These are phyloP conservation scores for Haberlea rhodopensis DNA, from an alignment of 257 asterid species.

Conservation along the genomic window DNA sequence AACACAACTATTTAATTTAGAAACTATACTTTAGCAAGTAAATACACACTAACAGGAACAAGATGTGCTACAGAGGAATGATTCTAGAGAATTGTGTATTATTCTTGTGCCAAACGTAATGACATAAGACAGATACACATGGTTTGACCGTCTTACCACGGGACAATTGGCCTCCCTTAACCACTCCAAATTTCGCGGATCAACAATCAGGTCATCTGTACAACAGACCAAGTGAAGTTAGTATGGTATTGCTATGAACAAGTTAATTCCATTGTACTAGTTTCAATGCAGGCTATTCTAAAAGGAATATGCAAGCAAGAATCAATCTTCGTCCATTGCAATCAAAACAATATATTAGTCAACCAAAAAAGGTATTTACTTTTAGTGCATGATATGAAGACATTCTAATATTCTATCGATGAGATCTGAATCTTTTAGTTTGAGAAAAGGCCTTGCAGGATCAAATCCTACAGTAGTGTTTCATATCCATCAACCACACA, in stretches of 20 bases:
- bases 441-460: neutral
- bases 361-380: neutral
- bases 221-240: slow-evolving; percentile 14
- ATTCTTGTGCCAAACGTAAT: slow-evolving; percentile 15
- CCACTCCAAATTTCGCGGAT: slow-evolving; percentile 99
- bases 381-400: neutral
- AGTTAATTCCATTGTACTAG: slow-evolving; percentile 1
- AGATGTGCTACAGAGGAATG: slow-evolving; percentile 7
- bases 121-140: slow-evolving; percentile 11
- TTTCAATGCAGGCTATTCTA: slow-evolving; percentile 1
- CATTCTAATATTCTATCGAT: neutral
- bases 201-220: slow-evolving; percentile 94
- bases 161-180: slow-evolving; percentile 93
- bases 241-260: neutral
- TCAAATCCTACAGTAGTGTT: neutral
- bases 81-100: slow-evolving; percentile 6
- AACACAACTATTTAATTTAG: slow-evolving; percentile 19
- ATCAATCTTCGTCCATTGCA: neutral
- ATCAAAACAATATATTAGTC: neutral
- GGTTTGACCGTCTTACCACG: slow-evolving; percentile 52
- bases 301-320: neutral
- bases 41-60: slow-evolving; percentile 14
- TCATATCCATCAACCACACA: too few relatives aligned
- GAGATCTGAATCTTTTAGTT: neutral
- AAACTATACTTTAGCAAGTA: slow-evolving; percentile 13